These are phyloP conservation scores for Rosa rugosa DNA, from an alignment of 306 rosid species.

Conservation along the genomic window DNA sequence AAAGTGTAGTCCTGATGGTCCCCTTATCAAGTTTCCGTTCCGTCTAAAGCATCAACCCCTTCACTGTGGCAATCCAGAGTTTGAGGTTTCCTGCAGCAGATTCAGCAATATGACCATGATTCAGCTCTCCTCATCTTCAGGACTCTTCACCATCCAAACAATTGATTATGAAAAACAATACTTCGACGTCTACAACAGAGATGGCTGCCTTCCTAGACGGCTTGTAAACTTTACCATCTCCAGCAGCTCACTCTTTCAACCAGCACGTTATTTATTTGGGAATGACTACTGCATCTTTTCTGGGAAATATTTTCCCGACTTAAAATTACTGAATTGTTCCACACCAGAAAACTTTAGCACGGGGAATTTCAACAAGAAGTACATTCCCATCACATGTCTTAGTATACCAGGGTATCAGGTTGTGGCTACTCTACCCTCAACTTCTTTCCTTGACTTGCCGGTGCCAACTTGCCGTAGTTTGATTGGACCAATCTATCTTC, in stretches of 20 bases:
- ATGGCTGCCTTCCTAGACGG: constrained; percentile 6
- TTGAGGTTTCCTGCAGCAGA: constrained; percentile 41
- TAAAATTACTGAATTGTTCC: constrained; percentile 8
- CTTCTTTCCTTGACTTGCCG: background rate
- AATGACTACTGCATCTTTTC: background rate
- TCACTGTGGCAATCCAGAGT: constrained; percentile 34
- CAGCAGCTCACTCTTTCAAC: background rate
- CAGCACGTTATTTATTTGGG: background rate
- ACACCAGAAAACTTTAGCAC: background rate
- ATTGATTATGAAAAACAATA: rapidly evolving
- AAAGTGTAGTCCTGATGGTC: constrained; percentile 25
- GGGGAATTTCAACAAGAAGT: background rate
- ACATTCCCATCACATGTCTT: background rate
- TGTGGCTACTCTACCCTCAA: background rate
- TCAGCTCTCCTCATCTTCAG: background rate
- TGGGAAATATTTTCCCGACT: no score
- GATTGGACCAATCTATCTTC: background rate
- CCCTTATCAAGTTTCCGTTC: constrained; percentile 39
- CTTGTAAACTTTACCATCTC: constrained; percentile 4
- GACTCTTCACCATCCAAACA: background rate
- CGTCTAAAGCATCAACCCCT: constrained; percentile 16
- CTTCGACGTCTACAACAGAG: background rate
- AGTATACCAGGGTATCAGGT: constrained; percentile 8
- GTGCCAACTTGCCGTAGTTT: background rate
- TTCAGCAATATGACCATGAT: constrained; percentile 14